Evolutionary conservation across 2,329 filamentous ascomycete species (phyloP).

Genomic region (Parafenestella ontariensis): DNA sequence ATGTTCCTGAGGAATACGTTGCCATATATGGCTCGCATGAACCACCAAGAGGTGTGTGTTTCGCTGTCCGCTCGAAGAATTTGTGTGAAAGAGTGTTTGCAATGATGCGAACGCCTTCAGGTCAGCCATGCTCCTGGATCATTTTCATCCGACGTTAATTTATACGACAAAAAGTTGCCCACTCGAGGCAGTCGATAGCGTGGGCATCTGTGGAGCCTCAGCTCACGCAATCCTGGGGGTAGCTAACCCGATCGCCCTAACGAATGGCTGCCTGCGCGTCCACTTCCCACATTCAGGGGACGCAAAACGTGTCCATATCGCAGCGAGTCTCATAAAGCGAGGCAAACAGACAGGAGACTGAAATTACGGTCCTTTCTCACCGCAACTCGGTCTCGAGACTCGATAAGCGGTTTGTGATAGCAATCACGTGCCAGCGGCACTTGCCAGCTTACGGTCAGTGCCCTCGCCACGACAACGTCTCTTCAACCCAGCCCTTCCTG

Average conservation of each 20-base stretch:
- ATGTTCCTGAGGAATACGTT: background rate
- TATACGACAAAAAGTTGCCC: background rate
- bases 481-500: slow-evolving; percentile 48
- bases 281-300: slow-evolving; percentile 20
- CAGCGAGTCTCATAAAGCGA: slow-evolving; percentile 22
- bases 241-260: slow-evolving; percentile 29
- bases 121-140: background rate
- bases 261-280: slow-evolving; percentile 39
- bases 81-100: background rate
- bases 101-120: background rate
- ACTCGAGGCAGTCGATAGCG: slow-evolving; percentile 9
- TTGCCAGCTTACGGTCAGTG: slow-evolving; percentile 34
- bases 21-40: background rate
- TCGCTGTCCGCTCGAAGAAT: background rate
- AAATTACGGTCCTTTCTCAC: slow-evolving; percentile 11
- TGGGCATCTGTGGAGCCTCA: slow-evolving; percentile 28
- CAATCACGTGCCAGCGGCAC: slow-evolving; percentile 42
- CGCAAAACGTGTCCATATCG: slow-evolving; percentile 44
- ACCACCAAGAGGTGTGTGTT: background rate
- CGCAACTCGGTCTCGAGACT: slow-evolving; percentile 22
- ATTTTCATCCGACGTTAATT: background rate
- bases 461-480: slow-evolving; percentile 39
- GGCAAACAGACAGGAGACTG: background rate
- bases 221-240: slow-evolving; percentile 34
- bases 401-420: slow-evolving; percentile 32